Evolutionary conservation across 495 filamentous ascomycete species (phyloP).

Genomic region (Podospora pseudopauciseta): DNA sequence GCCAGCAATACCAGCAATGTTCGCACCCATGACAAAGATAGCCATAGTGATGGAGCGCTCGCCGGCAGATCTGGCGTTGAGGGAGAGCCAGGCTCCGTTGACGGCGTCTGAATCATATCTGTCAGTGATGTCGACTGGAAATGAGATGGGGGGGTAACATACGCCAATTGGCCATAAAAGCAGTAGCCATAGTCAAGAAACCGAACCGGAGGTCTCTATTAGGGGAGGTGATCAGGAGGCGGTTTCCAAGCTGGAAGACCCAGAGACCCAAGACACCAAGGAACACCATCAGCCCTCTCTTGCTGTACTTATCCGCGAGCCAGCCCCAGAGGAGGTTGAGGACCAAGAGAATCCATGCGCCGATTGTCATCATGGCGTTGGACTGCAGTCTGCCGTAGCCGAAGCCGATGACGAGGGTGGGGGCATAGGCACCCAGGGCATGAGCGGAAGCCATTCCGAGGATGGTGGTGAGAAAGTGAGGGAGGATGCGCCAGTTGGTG

Average conservation of each 20-base stretch:
- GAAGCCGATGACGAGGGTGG: conserved; percentile 40
- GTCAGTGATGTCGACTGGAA: conserved; percentile 4
- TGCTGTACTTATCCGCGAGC: conserved; percentile 31
- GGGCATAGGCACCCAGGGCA: conserved; percentile 41
- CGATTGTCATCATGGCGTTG: conserved; percentile 51
- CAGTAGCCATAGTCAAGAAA: conserved; percentile 43
- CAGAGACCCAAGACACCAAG: conserved; percentile 25
- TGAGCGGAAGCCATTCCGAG: conserved; percentile 25
- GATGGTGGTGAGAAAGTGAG: conserved; percentile 44
- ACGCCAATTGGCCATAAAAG: conserved; percentile 53
- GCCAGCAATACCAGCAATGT: conserved; percentile 50
- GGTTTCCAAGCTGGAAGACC: conserved; percentile 30
- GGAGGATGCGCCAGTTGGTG: conserved; percentile 40
- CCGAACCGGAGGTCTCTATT: conserved; percentile 43
- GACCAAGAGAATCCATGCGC: conserved; percentile 33
- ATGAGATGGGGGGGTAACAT: conserved; percentile 27
- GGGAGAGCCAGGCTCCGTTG: conserved; percentile 39
- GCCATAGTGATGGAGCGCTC: conserved; percentile 41
- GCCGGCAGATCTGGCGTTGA: conserved; percentile 33
- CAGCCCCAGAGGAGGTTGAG: conserved; percentile 45
- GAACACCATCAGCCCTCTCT: conserved; percentile 23
- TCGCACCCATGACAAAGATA: conserved; percentile 55
- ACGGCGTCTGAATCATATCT: conserved; percentile 28
- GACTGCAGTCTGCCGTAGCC: conserved; percentile 49
- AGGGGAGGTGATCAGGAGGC: conserved; percentile 42